Conservation (phyloP, 2,329 filamentous ascomycete genomes). For the Phyllosticta citribraziliensis region DNA sequence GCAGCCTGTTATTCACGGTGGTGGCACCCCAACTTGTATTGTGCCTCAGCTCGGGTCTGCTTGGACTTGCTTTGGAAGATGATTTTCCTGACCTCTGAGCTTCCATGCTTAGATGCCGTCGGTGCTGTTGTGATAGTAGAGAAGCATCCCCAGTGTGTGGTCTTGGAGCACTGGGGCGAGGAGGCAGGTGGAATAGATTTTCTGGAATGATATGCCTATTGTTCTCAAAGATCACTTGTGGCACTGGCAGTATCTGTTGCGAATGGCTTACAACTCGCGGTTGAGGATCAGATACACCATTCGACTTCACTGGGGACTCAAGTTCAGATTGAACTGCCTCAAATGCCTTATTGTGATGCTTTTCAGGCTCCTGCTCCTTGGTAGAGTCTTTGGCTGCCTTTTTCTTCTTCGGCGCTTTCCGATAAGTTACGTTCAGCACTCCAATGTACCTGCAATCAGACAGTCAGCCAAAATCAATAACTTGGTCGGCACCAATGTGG, state of each 20-base stretch:
- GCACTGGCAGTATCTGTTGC: slow-evolving; percentile 62
- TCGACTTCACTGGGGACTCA: slow-evolving; percentile 12
- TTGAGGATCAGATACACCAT: slow-evolving; percentile 17
- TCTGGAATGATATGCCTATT: slow-evolving; percentile 89
- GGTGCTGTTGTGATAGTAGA: slow-evolving; percentile 23
- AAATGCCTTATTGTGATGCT: neutral
- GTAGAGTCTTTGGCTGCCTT: slow-evolving; percentile 24
- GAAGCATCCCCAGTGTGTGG: slow-evolving; percentile 18
- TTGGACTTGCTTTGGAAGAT: slow-evolving; percentile 15
- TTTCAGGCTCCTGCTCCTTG: slow-evolving; percentile 1
- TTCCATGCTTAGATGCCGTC: slow-evolving; percentile 26
- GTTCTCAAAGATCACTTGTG: slow-evolving; percentile 87
- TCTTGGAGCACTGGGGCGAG: slow-evolving; percentile 26
- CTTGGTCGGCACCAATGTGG: neutral
- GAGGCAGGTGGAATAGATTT: slow-evolving; percentile 61
- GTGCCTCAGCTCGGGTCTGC: slow-evolving; percentile 37
- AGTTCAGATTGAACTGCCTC: neutral
- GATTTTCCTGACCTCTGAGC: slow-evolving; percentile 12
- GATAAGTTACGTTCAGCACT: slow-evolving; percentile 91
- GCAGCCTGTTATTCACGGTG: slow-evolving; percentile 75
- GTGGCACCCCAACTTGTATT: slow-evolving; percentile 74
- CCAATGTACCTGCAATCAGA: slow-evolving; percentile 69
- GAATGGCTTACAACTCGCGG: slow-evolving; percentile 62
- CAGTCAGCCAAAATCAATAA: slow-evolving; percentile 21
- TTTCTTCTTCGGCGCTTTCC: slow-evolving; percentile 62